Percentiles rank a stretch among this genome's conserved stretches.
Evolutionary conservation across 495 filamentous ascomycete genomes (phyloP).

Genomic region (Rusavskia elegans): DNA sequence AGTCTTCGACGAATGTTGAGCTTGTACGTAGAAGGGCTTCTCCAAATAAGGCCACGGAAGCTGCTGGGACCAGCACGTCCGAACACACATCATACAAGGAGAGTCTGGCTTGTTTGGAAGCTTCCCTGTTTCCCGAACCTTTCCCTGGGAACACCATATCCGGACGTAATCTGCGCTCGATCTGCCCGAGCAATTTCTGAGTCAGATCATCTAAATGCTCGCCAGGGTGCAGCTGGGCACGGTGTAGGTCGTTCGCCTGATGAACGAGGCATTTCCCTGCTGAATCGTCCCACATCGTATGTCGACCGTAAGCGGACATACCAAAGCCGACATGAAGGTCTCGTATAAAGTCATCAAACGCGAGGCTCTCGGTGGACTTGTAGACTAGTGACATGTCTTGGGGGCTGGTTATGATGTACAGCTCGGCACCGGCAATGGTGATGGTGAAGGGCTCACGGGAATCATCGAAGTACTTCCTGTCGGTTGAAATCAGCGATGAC

Average conservation of each 20-base stretch:
- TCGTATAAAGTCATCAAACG: slow-evolving; percentile 5
- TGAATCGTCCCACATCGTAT: neutral
- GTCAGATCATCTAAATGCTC: slow-evolving; percentile 1
- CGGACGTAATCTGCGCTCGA: neutral
- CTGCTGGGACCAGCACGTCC: neutral
- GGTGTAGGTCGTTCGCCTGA: neutral
- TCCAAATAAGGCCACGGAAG: slow-evolving; percentile 14
- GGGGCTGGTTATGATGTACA: slow-evolving; percentile 6
- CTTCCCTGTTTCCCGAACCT: neutral
- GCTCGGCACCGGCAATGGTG: neutral
- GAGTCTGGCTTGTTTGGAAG: too few species aligned
- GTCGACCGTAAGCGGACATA: neutral
- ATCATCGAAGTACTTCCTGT: neutral
- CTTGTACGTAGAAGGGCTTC: slow-evolving; percentile 12
- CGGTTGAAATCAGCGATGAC: too few species aligned
- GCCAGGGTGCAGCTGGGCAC: slow-evolving; percentile 11
- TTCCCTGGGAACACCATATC: neutral
- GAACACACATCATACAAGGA: too few species aligned
- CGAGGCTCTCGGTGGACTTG: neutral
- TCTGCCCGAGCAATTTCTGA: neutral
- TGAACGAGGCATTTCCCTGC: neutral
- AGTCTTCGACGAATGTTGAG: slow-evolving; percentile 9
- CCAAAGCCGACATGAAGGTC: slow-evolving; percentile 1
- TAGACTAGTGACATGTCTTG: slow-evolving; percentile 4
- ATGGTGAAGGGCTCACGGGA: slow-evolving; percentile 4